phyloP scores from a whole-genome alignment of 495 filamentous ascomycete genomes.

The Podospora australis region DNA sequence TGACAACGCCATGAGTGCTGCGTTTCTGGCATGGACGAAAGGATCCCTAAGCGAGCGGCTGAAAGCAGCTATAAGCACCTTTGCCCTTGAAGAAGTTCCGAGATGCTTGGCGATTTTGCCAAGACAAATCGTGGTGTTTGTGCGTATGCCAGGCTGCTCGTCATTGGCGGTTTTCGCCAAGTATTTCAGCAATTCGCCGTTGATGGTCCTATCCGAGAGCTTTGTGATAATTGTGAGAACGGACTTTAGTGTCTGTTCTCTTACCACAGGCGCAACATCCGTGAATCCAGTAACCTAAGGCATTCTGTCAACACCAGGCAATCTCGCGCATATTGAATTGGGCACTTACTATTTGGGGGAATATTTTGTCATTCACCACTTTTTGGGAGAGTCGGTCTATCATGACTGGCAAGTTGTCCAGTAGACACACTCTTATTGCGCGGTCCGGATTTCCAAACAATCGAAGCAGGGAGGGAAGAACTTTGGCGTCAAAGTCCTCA shows the following conservation, averaged over 20 bases:
- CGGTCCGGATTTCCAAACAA: constrained; percentile 88
- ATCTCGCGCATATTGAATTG: neutral
- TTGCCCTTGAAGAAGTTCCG: constrained; percentile 67
- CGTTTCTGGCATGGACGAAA: constrained; percentile 87
- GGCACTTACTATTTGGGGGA: constrained; percentile 71
- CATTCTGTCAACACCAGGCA: neutral
- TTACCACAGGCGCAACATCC: constrained; percentile 80
- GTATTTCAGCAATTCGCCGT: constrained; percentile 85
- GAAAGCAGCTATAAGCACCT: constrained; percentile 91
- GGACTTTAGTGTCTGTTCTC: constrained; percentile 93
- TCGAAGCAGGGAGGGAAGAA: constrained; percentile 82
- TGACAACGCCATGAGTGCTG: constrained; percentile 74
- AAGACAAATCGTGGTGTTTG: constrained; percentile 95
- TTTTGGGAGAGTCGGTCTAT: constrained; percentile 86
- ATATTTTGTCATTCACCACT: constrained; percentile 92
- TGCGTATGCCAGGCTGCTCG: constrained; percentile 93
- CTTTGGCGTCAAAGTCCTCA: constrained; percentile 78
- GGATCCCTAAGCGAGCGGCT: constrained; percentile 82
- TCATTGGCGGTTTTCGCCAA: constrained; percentile 96
- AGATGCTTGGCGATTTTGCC: constrained; percentile 92
- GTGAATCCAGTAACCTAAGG: constrained; percentile 76
- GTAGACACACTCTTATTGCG: constrained; percentile 81
- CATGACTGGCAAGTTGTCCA: constrained; percentile 86
- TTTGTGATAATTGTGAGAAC: constrained; percentile 79
- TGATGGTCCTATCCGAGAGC: constrained; percentile 84